Base-by-base conservation (phyloP, 1,284 basidiomycete species). In the Cryptococcus hybrid region DNA sequence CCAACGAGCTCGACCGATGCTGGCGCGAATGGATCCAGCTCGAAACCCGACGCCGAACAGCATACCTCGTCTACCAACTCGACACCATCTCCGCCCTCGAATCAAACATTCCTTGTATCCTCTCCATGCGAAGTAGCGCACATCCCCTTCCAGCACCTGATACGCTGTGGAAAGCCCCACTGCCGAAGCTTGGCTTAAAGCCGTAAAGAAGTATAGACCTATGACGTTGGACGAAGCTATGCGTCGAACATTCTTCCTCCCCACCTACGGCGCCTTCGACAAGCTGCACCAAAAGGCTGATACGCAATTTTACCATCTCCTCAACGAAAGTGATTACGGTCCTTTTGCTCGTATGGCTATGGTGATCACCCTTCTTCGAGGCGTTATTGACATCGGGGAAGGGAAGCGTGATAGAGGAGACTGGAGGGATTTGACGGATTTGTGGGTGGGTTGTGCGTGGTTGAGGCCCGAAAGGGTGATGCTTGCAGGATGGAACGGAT, bases 1-100 rank as follows among this genome's bases (percentile, higher is more conserved):
- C 69, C 0, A 66, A 67, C 36, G 74, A 76, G 39, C 65, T 79
- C 38, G 71, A 78, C 42, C 51, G 61, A 5, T 62, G 65, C 15
- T 81, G 80, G 80, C 65, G 70, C 37, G 67, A 73, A 34, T 81
- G 79, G 79, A 75, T 80, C 38, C 70, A 72, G 48, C 70, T 75
- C 38, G 80, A 81, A 61, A 77, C 71, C 0, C 67, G 69, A n/a
- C 68, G 71, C 5, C 71, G 79, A 18, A 78, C 79, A 7, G 75
- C 74, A 0, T 80, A 66, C 62, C 64, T 80, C 9, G 69, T 81
- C 13, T 80, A 78, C 59, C 70, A 78, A 55, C 77, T 80, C 48
- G 80, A 81, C 61, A 78, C 76, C 1, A 63, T 80, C 42, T 77
- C 76, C 3, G 70, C 75, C 3, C 64, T 81, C 54, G 80, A 81